These are phyloP conservation scores for Sporobolomyces phaffii DNA, from an alignment of 768 basidiomycete genomes.

Conservation along the genomic window DNA sequence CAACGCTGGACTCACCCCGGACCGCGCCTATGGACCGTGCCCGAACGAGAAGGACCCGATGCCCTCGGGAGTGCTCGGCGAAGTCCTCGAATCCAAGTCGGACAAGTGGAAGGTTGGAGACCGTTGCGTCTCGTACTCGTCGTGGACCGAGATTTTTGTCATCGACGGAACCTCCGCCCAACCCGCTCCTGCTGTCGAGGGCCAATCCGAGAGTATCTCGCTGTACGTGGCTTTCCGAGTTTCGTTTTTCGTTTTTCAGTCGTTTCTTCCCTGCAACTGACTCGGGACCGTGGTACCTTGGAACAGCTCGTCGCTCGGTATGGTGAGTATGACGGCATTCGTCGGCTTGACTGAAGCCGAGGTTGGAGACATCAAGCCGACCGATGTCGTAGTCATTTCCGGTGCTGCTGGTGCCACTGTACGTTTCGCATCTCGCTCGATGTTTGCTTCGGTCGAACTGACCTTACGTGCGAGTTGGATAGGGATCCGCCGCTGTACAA, in stretches of 20 bases:
- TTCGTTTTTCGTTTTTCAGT: not conserved
- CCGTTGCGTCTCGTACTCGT: not conserved
- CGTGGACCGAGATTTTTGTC: constrained; percentile 11
- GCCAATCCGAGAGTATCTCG: not conserved
- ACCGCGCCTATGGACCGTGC: constrained; percentile 19
- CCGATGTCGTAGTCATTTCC: constrained; percentile 42
- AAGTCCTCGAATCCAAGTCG: constrained; percentile 12
- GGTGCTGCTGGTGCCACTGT: constrained; percentile 44
- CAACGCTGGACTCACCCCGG: not conserved
- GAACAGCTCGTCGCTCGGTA: constrained; percentile 13
- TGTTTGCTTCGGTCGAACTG: not conserved
- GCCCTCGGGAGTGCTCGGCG: constrained; percentile 16
- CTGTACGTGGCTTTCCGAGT: too few species aligned
- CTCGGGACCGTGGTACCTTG: too few species aligned
- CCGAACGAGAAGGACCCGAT: constrained; percentile 20
- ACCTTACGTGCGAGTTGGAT: not conserved
- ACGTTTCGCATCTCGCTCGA: constrained; percentile 35
- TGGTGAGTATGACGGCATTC: constrained; percentile 39
- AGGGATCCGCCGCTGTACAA: constrained; percentile 31
- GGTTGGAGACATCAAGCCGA: constrained; percentile 40
- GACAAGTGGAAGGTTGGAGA: constrained; percentile 7
- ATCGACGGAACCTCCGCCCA: not conserved
- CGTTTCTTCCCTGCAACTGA: not conserved
- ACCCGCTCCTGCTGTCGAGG: constrained; percentile 7
- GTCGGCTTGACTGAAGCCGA: constrained; percentile 32